Evolutionary conservation across 768 basidiomycete species (phyloP).

Genomic region (Daedalea quercina): DNA sequence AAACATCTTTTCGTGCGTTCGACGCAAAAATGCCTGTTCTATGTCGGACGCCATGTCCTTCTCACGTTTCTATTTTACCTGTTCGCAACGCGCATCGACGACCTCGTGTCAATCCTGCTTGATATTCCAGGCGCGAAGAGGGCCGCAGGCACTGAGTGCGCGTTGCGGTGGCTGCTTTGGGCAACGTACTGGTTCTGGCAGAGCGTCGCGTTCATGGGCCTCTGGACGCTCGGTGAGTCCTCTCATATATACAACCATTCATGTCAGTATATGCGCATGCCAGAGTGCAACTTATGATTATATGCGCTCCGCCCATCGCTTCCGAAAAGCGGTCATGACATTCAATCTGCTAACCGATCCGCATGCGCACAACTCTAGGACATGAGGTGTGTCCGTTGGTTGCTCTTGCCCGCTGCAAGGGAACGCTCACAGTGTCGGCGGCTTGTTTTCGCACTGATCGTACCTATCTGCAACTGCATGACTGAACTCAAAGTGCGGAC

Average conservation of each 20-base stretch:
- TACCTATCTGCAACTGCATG: too few relatives aligned
- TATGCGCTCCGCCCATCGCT: too few relatives aligned
- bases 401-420: too few relatives aligned
- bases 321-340: too few relatives aligned
- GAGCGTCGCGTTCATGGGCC: conserved; percentile 16
- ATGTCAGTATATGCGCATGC: too few relatives aligned
- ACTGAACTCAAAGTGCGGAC: conserved; percentile 36
- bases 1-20: conserved; percentile 39
- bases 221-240: conserved; percentile 18
- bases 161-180: conserved; percentile 8
- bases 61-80: conserved; percentile 33
- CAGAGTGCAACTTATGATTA: too few relatives aligned
- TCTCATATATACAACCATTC: neutral
- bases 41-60: conserved; percentile 35
- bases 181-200: conserved; percentile 21
- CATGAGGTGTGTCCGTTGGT: too few relatives aligned
- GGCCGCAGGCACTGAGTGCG: neutral
- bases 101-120: neutral
- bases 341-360: too few relatives aligned
- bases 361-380: conserved; percentile 20
- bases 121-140: neutral
- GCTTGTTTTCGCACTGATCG: too few relatives aligned
- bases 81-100: conserved; percentile 31
- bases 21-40: conserved; percentile 36
- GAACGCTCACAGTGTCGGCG: too few relatives aligned